A percentile compares a stretch with the other conserved stretches of the same genome.
phyloP scores from a whole-genome alignment of 805 yeast species.

The Saccharomycopsis sp. region DNA sequence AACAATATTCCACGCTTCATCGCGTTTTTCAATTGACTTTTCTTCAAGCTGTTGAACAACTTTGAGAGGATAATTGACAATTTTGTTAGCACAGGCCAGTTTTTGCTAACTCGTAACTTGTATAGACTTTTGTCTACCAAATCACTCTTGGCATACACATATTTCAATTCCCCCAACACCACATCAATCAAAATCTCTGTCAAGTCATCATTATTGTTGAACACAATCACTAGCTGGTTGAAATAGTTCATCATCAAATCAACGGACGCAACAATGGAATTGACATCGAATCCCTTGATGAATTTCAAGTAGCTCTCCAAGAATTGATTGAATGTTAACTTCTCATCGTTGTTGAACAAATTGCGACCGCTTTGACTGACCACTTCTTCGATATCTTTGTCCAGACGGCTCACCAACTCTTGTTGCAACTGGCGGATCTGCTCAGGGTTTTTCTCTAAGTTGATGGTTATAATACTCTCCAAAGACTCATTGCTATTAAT shows the following conservation, averaged over 20 bases:
- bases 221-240: slow-evolving; percentile 16
- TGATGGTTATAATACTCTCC: neutral
- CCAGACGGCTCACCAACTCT: neutral
- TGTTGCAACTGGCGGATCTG: neutral
- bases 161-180: slow-evolving; percentile 10
- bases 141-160: slow-evolving; percentile 4
- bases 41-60: slow-evolving; percentile 19
- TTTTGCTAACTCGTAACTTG: slow-evolving; percentile 2
- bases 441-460: neutral
- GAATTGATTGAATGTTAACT: slow-evolving; percentile 4
- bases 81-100: slow-evolving; percentile 11
- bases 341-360: neutral
- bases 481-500: neutral
- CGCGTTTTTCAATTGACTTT: slow-evolving; percentile 10
- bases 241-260: slow-evolving; percentile 14
- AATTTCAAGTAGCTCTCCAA: slow-evolving; percentile 9
- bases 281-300: slow-evolving; percentile 9
- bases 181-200: slow-evolving; percentile 1
- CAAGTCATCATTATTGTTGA: slow-evolving; percentile 17
- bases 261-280: slow-evolving; percentile 14
- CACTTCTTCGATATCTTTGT: neutral
- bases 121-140: slow-evolving; percentile 5
- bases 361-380: neutral
- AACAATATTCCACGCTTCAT: slow-evolving; percentile 9
- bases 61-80: slow-evolving; percentile 14